These are phyloP conservation scores for Penicillium sp. DNA, from an alignment of 2,329 filamentous ascomycete species.

Conservation along the genomic window DNA sequence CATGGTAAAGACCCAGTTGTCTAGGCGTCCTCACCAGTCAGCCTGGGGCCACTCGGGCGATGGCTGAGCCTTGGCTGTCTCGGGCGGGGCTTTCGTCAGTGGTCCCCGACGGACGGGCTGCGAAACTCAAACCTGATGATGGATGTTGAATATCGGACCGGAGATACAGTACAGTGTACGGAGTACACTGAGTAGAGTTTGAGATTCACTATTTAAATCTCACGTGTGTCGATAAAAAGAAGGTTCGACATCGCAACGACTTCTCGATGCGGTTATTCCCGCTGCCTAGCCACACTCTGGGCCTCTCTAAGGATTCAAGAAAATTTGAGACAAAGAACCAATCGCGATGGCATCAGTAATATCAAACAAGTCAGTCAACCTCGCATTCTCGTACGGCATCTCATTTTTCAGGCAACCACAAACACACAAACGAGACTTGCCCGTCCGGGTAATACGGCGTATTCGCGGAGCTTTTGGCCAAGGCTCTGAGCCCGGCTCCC, in stretches of 20 bases:
- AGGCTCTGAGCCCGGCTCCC: not conserved
- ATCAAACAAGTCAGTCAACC: not conserved
- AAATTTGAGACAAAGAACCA: not conserved
- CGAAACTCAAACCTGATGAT: no score
- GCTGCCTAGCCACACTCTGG: not conserved
- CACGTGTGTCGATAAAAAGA: not conserved
- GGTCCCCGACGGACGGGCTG: no score
- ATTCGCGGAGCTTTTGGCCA: not conserved
- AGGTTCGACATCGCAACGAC: not conserved
- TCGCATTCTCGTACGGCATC: not conserved
- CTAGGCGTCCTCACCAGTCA: not conserved
- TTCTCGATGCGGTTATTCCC: slow-evolving; percentile 1
- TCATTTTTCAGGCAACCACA: not conserved
- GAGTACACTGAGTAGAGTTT: not conserved
- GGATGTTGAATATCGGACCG: no score
- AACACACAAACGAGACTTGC: not conserved
- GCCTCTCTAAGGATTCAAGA: no score
- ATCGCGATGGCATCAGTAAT: not conserved
- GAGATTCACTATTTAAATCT: not conserved
- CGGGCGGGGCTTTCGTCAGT: not conserved
- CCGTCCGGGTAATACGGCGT: not conserved
- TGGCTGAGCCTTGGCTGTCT: not conserved
- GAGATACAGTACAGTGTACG: no score
- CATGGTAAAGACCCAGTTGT: no score
- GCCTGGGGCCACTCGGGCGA: not conserved